Conservation (phyloP, 345 rosid genomes). For the Euphorbia pulcherrima region DNA sequence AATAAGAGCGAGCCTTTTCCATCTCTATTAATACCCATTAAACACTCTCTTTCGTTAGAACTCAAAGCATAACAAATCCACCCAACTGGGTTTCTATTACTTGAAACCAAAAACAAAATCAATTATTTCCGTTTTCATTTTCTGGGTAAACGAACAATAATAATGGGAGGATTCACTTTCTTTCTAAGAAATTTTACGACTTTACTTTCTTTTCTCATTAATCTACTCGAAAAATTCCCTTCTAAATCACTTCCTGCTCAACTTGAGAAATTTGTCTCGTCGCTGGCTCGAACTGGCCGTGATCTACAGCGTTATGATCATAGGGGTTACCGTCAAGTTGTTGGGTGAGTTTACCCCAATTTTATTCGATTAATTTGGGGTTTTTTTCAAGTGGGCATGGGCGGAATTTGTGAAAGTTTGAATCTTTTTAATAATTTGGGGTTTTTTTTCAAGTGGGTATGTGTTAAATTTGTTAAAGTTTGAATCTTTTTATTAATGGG, state of each 20-base stretch:
- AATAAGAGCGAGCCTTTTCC: too few relatives aligned
- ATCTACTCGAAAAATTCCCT: slow-evolving; percentile 39
- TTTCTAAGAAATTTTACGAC: slow-evolving; percentile 33
- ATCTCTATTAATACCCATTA: too few relatives aligned
- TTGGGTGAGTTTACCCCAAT: slow-evolving; percentile 43
- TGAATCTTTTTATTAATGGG: background rate
- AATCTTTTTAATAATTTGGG: background rate
- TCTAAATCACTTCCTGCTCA: slow-evolving; percentile 32
- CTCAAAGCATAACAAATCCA: background rate
- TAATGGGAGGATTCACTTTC: slow-evolving; percentile 30
- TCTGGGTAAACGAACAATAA: background rate
- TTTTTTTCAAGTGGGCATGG: too few relatives aligned
- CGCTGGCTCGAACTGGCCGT: slow-evolving; percentile 63
- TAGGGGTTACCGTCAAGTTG: slow-evolving; percentile 59
- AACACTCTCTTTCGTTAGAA: background rate
- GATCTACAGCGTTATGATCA: slow-evolving; percentile 56
- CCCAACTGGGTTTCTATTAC: background rate
- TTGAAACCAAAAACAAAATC: background rate
- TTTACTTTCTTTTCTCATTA: slow-evolving; percentile 30
- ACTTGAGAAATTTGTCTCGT: slow-evolving; percentile 39
- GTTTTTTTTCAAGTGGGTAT: background rate
- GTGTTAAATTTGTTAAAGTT: too few relatives aligned
- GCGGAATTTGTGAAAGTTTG: background rate
- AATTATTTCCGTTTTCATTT: background rate
- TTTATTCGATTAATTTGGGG: background rate